These are phyloP conservation scores for Trametes maxima DNA, from an alignment of 768 basidiomycete genomes.

Conservation along the genomic window DNA sequence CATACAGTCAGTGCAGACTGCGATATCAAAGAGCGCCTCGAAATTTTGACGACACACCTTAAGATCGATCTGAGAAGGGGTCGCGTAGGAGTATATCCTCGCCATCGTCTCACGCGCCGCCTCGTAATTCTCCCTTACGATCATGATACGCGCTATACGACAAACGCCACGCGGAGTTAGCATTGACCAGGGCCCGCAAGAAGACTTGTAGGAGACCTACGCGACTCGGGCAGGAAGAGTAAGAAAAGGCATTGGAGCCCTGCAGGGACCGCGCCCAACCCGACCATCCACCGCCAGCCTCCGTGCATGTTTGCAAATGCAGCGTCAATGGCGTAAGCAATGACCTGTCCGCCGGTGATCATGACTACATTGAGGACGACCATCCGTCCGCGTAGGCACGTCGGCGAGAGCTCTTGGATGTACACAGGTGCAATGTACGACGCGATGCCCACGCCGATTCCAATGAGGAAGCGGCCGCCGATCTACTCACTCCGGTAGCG, in stretches of 20 bases:
- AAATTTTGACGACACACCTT: constrained; percentile 45
- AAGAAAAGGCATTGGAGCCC: constrained; percentile 61
- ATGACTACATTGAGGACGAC: constrained; percentile 84
- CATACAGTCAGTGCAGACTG: not conserved
- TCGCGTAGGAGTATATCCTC: constrained; percentile 69
- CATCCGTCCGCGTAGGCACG: constrained; percentile 71
- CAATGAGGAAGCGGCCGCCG: constrained; percentile 73
- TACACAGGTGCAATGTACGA: constrained; percentile 80
- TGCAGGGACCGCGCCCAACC: constrained; percentile 70
- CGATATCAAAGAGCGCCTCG: not conserved
- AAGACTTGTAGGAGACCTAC: constrained; percentile 43
- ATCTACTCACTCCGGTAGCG: constrained; percentile 43
- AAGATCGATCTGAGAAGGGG: constrained; percentile 61
- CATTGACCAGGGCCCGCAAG: not conserved
- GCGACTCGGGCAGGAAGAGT: constrained; percentile 76
- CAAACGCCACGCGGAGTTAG: not conserved
- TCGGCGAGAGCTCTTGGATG: constrained; percentile 82
- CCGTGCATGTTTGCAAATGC: constrained; percentile 57
- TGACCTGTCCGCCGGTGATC: constrained; percentile 80
- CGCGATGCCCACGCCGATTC: constrained; percentile 73
- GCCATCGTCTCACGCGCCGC: constrained; percentile 57
- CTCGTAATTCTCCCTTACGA: constrained; percentile 54
- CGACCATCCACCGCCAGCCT: constrained; percentile 89
- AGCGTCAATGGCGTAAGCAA: constrained; percentile 75
- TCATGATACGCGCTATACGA: constrained; percentile 63